Evolutionary conservation across 805 yeast genomes (phyloP).

Genomic region (Suhomyces vadensis): DNA sequence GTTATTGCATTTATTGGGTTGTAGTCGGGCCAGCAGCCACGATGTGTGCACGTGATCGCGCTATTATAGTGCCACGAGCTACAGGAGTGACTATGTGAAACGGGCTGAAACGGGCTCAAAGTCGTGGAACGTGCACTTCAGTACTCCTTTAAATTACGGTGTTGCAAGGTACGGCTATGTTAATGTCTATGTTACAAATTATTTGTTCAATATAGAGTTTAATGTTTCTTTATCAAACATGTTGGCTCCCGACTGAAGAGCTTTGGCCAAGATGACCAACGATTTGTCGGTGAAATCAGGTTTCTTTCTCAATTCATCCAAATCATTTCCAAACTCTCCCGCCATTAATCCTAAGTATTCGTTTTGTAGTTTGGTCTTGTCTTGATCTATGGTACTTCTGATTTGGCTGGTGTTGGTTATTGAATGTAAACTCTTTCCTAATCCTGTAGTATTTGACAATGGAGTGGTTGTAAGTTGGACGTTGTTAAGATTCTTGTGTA

Average conservation of each 20-base stretch:
- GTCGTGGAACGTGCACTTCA: background rate
- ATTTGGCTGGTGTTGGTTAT: slow-evolving; percentile 17
- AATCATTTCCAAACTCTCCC: slow-evolving; percentile 58
- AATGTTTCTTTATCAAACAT: slow-evolving; percentile 58
- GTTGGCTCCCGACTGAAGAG: slow-evolving; percentile 58
- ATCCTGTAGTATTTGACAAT: slow-evolving; percentile 15
- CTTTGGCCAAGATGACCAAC: slow-evolving; percentile 54
- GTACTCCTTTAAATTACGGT: background rate
- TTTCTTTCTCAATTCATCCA: slow-evolving; percentile 58
- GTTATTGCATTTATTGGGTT: background rate
- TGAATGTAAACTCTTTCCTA: slow-evolving; percentile 15
- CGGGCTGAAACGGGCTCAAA: background rate
- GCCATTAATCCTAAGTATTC: slow-evolving; percentile 58
- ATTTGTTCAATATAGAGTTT: slow-evolving; percentile 19
- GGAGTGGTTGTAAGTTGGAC: slow-evolving; percentile 28
- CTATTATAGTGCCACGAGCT: no score
- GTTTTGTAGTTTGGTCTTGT: slow-evolving; percentile 43
- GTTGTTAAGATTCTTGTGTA: slow-evolving; percentile 21
- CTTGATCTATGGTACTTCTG: slow-evolving; percentile 25
- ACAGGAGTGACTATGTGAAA: no score
- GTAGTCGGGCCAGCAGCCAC: background rate
- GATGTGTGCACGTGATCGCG: background rate
- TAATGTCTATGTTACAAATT: slow-evolving; percentile 1
- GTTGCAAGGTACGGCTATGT: background rate
- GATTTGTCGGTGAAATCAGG: slow-evolving; percentile 64